phyloP scores from a whole-genome alignment of 805 yeast species.

The Candida tallmaniae region DNA sequence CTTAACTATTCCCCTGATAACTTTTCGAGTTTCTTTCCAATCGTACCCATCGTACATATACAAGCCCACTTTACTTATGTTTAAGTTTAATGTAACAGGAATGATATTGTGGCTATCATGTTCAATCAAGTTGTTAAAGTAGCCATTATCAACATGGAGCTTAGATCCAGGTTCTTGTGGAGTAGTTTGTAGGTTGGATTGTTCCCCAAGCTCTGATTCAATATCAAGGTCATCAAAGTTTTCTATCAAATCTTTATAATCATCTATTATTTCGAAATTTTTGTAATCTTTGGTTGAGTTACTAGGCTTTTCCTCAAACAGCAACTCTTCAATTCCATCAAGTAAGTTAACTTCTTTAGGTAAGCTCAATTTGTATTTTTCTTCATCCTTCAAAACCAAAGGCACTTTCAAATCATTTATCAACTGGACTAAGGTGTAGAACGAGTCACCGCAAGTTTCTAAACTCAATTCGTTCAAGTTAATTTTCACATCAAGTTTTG shows the following conservation, averaged over 20 bases:
- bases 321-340: constrained; percentile 33
- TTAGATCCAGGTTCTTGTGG: not conserved
- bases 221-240: constrained; percentile 1
- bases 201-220: not conserved
- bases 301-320: constrained; percentile 3
- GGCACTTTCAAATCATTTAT: constrained; percentile 71
- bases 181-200: not conserved
- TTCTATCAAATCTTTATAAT: constrained; percentile 12
- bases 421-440: constrained; percentile 64
- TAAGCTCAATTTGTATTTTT: constrained; percentile 47
- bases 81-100: constrained; percentile 21
- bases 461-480: constrained; percentile 45
- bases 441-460: constrained; percentile 80
- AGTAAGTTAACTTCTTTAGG: constrained; percentile 34
- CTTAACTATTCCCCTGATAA: constrained; percentile 62
- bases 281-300: constrained; percentile 6
- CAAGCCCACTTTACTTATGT: constrained; percentile 37
- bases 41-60: constrained; percentile 87
- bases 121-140: constrained; percentile 4
- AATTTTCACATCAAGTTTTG: constrained; percentile 42
- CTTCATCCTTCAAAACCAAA: constrained; percentile 51
- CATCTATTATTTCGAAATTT: constrained; percentile 16
- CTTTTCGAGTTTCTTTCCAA: constrained; percentile 72
- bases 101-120: constrained; percentile 3
- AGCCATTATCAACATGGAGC: constrained; percentile 6